Base-by-base conservation (phyloP, 2,329 filamentous ascomycete species). In the Didymella pomorum region DNA sequence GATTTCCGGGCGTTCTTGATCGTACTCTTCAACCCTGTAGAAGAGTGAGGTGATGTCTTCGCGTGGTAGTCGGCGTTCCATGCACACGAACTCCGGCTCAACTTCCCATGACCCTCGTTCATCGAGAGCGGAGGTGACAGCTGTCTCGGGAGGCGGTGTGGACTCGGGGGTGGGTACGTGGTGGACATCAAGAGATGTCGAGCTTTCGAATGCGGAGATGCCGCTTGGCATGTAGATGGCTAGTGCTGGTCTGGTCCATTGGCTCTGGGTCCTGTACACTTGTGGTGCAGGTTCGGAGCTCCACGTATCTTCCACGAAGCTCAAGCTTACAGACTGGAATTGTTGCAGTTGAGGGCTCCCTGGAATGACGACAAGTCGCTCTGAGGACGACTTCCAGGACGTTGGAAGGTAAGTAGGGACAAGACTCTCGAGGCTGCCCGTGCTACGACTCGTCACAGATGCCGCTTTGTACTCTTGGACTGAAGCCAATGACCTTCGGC, bases 41-140 rank as follows among this genome's bases (percentile, higher is more conserved):
- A 58, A 58, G 1, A 58, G 49, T 9, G 48, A 44, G 21, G 55
- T 49, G 14, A 58, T 52, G 12, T 44, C 55, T n/a, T 48, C 49
- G 6, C 55, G 37, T 47, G 49, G 44, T 29, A 52, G 25, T 18
- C 31, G 48, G 3, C 18, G 18, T 18, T 23, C 37, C 4, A 26
- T 14, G 14, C 14, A 12, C 9, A 35, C 9, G 21, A 11, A 14
- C 3, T 23, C 25, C 3, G 20, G 31, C 14, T 4, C 41, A 31
- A 25, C 10, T 25, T 50, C 29, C 5, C 7, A 26, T 8, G 23
- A 26, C n/a, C 39, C 23, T 12, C 37, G 39, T 9, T 20, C 12
- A 3, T 44, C 37, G 12, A 28, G 20, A 37, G 10, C 8, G n/a
- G 29, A 14, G 12, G 37, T 20, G 2, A 3, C 39, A 37, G 2